A percentile compares a stretch with the other conserved stretches of the same genome.
Conservation (phyloP, 345 rosid genomes). For the Eucalyptus guilfoylei region DNA sequence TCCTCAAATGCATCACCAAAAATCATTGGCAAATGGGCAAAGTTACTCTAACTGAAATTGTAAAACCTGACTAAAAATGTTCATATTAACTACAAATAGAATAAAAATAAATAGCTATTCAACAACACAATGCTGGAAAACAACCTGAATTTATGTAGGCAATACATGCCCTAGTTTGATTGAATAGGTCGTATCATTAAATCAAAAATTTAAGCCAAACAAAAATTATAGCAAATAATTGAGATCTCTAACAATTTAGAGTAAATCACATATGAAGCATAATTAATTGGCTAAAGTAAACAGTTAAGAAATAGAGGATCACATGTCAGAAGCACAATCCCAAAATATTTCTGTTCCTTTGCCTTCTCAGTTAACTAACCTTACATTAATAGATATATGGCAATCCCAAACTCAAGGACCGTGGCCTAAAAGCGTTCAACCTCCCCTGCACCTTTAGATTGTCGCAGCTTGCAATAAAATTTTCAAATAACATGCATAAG, state of each 20-base stretch:
- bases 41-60: background rate
- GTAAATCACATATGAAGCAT: background rate
- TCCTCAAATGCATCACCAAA: background rate
- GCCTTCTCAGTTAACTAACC: background rate
- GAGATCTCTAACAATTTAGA: background rate
- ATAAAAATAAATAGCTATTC: background rate
- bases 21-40: background rate
- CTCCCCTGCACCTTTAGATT: slow-evolving; percentile 7
- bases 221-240: background rate
- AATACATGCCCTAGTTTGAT: background rate
- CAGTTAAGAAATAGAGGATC: background rate
- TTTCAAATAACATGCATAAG: slow-evolving; percentile 36
- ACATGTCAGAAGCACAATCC: background rate
- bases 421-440: slow-evolving; percentile 60
- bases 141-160: background rate
- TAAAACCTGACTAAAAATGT: background rate
- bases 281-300: background rate
- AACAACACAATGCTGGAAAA: background rate
- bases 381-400: slow-evolving; percentile 60
- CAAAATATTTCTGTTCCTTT: background rate
- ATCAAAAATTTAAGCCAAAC: no score
- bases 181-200: background rate
- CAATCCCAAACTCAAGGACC: slow-evolving; percentile 94
- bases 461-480: slow-evolving; percentile 7
- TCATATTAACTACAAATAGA: background rate